These are phyloP conservation scores for Aspergillus saccharolyticus DNA, from an alignment of 495 filamentous ascomycete genomes.

Conservation along the genomic window DNA sequence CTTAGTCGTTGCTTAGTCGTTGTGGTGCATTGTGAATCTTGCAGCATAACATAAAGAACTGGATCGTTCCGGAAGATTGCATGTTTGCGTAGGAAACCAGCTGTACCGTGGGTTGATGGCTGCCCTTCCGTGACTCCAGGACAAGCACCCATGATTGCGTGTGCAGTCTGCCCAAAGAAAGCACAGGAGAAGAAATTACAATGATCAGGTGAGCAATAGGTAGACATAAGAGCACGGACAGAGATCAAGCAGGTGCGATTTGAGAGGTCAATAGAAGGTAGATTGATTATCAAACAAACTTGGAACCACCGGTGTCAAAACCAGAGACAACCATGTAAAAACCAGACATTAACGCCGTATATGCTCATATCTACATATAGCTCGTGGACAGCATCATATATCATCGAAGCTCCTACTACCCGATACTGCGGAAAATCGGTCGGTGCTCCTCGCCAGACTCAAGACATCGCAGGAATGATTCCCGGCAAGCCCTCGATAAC, in stretches of 20 bases:
- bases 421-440: slow-evolving; percentile 23
- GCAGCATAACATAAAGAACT: too few species aligned
- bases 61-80: too few species aligned
- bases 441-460: slow-evolving; percentile 24
- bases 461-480: slow-evolving; percentile 22
- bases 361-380: slow-evolving; percentile 49
- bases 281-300: slow-evolving; percentile 16
- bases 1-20: background rate
- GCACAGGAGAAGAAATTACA: too few species aligned
- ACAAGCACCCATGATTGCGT: too few species aligned
- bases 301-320: slow-evolving; percentile 15
- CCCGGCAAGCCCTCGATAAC: slow-evolving; percentile 18
- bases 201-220: too few species aligned
- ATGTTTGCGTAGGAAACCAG: too few species aligned
- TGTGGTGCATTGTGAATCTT: too few species aligned
- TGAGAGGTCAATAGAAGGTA: slow-evolving; percentile 6
- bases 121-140: too few species aligned
- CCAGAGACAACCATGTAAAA: slow-evolving; percentile 18
- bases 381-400: slow-evolving; percentile 32
- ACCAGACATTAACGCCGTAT: slow-evolving; percentile 34
- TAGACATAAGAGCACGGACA: too few species aligned
- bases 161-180: too few species aligned
- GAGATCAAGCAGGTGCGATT: background rate
- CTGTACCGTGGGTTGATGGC: too few species aligned
- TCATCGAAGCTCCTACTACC: slow-evolving; percentile 34